Evolutionary conservation across 2,329 filamentous ascomycete species (phyloP).

Genomic region (Cladosporium velox): DNA sequence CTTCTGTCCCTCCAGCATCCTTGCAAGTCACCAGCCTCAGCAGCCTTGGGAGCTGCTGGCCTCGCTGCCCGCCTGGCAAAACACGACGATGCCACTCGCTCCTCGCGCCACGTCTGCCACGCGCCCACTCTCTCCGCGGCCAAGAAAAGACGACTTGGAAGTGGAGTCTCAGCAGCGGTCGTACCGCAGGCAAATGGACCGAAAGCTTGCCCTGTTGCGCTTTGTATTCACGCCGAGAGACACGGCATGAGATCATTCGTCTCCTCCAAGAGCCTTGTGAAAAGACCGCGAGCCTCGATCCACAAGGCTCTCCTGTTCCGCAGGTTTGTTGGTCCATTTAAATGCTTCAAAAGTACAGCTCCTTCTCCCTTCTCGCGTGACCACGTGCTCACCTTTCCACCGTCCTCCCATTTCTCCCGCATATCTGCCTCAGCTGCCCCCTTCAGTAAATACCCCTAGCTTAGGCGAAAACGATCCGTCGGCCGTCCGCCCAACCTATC

Average conservation of each 20-base stretch:
- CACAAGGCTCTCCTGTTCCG: neutral
- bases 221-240: constrained; percentile 8
- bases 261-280: constrained; percentile 8
- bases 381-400: constrained; percentile 7
- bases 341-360: constrained; percentile 2
- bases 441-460: neutral
- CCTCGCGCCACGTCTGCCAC: neutral
- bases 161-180: constrained; percentile 13
- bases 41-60: neutral
- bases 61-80: neutral
- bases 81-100: neutral
- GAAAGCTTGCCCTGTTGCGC: constrained; percentile 8
- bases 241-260: constrained; percentile 20
- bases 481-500: constrained; percentile 14
- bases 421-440: constrained; percentile 9
- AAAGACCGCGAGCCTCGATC: neutral
- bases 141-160: constrained; percentile 6
- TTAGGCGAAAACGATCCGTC: constrained; percentile 20
- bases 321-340: constrained; percentile 4
- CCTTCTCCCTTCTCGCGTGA: neutral
- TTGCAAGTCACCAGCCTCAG: constrained; percentile 1
- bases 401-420: neutral
- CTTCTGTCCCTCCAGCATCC: neutral
- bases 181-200: neutral
- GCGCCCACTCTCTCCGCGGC: constrained; percentile 7